phyloP scores from a whole-genome alignment of 1,139 yeast genomes.

The Blastobotrys aristatus region DNA sequence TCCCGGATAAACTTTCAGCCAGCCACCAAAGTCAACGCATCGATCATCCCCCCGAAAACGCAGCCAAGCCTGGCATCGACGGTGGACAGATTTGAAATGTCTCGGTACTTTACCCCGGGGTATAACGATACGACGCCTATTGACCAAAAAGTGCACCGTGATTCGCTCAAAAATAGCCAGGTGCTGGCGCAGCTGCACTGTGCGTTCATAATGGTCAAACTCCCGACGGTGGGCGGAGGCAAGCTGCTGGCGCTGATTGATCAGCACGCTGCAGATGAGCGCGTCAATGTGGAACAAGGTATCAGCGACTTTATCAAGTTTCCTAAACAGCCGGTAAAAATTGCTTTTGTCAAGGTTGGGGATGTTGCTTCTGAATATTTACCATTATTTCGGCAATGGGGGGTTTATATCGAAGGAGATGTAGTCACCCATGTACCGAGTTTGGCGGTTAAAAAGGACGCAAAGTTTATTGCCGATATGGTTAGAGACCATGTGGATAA shows the following conservation, averaged over 20 bases:
- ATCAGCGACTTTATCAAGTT: conserved; percentile 35
- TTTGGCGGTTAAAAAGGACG: conserved; percentile 13
- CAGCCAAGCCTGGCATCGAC: neutral
- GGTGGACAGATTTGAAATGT: conserved; percentile 2
- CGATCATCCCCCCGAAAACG: neutral
- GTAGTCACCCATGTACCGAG: conserved; percentile 22
- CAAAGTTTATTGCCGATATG: neutral
- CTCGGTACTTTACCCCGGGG: conserved; percentile 8
- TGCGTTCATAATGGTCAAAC: conserved; percentile 49
- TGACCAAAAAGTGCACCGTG: conserved; percentile 9
- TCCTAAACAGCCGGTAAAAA: conserved; percentile 10
- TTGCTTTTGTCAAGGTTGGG: neutral
- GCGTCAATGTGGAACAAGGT: conserved; percentile 51
- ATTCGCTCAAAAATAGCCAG: conserved; percentile 9
- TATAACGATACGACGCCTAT: conserved; percentile 7
- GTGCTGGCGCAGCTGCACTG: conserved; percentile 49
- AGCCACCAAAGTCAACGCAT: neutral
- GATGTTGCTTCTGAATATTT: neutral
- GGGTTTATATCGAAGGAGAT: conserved; percentile 17
- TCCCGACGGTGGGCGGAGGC: conserved; percentile 15
- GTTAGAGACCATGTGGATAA: neutral
- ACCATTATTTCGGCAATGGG: conserved; percentile 22
- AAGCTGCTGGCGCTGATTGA: conserved; percentile 46
- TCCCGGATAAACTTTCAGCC: neutral
- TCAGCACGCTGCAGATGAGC: conserved; percentile 78